These are phyloP conservation scores for Pythium aphanidermatum DNA, from an alignment of 352 stramenopile genomes.

Conservation along the genomic window DNA sequence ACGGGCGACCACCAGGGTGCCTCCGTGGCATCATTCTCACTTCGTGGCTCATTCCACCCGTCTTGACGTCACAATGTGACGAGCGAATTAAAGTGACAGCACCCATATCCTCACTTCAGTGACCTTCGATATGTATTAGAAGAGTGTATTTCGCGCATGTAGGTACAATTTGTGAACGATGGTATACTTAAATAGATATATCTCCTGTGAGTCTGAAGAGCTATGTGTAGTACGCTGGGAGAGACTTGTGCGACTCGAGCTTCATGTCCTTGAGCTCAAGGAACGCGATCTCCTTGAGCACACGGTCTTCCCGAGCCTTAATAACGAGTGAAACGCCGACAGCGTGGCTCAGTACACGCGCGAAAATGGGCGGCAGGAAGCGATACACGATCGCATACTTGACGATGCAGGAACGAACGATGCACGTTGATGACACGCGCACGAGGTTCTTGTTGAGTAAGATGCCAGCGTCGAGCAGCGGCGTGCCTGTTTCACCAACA, in stretches of 20 bases:
- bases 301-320: conserved; percentile 1
- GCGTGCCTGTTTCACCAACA: not conserved
- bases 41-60: too few species aligned
- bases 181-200: too few species aligned
- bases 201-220: not conserved
- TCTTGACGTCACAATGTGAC: too few species aligned
- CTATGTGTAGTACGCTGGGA: conserved; percentile 10
- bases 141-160: too few species aligned
- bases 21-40: too few species aligned
- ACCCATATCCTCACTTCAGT: too few species aligned
- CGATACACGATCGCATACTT: conserved; percentile 21
- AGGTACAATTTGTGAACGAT: too few species aligned
- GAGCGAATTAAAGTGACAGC: too few species aligned
- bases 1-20: too few species aligned
- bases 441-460: conserved; percentile 23
- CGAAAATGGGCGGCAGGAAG: conserved; percentile 8
- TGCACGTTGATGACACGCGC: conserved; percentile 7
- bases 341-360: conserved; percentile 6
- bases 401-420: conserved; percentile 15
- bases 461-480: conserved; percentile 14
- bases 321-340: conserved; percentile 17
- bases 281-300: conserved; percentile 7
- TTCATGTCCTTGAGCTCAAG: conserved; percentile 21
- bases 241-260: not conserved
- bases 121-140: too few species aligned